phyloP scores from a whole-genome alignment of 2,329 filamentous ascomycete species.

The Pseudocercospora pini-densiflorae region DNA sequence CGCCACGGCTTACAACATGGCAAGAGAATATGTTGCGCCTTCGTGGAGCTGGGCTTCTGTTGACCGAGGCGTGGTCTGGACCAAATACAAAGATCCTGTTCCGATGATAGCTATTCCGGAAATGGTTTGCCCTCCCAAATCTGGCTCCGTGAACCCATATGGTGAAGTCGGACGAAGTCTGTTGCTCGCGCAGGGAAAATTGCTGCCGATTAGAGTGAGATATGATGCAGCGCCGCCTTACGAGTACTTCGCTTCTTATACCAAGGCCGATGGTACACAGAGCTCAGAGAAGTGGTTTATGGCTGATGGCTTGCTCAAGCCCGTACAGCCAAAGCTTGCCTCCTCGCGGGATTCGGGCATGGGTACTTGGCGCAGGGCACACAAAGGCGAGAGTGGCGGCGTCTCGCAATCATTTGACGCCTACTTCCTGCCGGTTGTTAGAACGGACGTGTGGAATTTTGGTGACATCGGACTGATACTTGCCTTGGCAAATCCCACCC shows the following conservation, averaged over 20 bases:
- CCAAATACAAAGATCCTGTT: neutral
- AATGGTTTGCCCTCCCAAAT: neutral
- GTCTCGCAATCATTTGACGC: neutral
- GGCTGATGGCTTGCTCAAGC: slow-evolving; percentile 10
- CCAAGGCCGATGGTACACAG: neutral
- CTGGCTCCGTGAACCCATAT: neutral
- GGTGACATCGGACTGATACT: neutral
- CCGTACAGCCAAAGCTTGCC: neutral
- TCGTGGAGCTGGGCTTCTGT: slow-evolving; percentile 19
- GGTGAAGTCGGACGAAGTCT: slow-evolving; percentile 4
- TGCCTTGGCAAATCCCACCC: neutral
- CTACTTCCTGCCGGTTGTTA: neutral
- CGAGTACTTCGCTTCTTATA: neutral
- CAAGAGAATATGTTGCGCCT: slow-evolving; percentile 10
- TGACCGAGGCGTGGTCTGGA: slow-evolving; percentile 10
- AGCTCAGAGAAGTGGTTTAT: slow-evolving; percentile 11
- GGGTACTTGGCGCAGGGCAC: neutral
- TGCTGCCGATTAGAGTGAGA: neutral
- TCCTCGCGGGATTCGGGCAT: neutral
- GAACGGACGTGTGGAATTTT: neutral
- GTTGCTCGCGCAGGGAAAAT: neutral
- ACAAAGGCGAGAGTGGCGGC: neutral
- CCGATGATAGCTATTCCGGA: neutral
- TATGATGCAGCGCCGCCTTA: neutral
- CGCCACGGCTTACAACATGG: neutral